Evolutionary conservation across 257 asterid species (phyloP), one percentile per base, ranked within the genome.

Genomic region (Schizonepeta tenuifolia): DNA sequence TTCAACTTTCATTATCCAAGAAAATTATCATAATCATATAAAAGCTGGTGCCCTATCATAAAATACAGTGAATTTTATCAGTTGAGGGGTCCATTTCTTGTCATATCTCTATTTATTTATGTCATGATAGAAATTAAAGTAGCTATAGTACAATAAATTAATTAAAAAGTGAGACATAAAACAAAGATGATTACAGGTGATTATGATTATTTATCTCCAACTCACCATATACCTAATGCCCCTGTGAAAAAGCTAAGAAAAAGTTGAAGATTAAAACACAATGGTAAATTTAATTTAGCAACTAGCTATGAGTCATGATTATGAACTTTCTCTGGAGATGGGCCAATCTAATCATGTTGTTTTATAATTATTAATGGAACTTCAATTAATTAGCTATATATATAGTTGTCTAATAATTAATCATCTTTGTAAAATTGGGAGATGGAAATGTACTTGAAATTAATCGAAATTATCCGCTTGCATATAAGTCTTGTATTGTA

Each of bases 1-100:
- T 74, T 75, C 79, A 66, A 46, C 79, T 57, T 67, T 75, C 74
- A 24, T 75, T 67, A 11, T 67, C 74, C 28, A 13, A 51, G 8
- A 7, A 65, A 31, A 57, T 43, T 9, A 49, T 21, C 3, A 69
- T 55, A 36, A 74, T 66, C 54, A 74, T 65, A 17, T 65, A 74
- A 63, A 73, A 47, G 51, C 78, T 65, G 67, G 53, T 53, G 58
- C 67, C 65, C 60, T 55, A 43, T 54, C 58, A 75, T 75, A 31
- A 56, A 74, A 65, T 74, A 65, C 62, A 66, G 46, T 66, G 35
- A 21, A 13, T 4, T 54, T 67, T 15, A 24, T 56, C 14, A 53
- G 17, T 18, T n/a, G 51, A 40, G 72, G 78, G 78, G 36, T 58
- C 74, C 70, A 67, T 35, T 54, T 56, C 54, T 66, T 66, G 68